phyloP scores from a whole-genome alignment of 441 rosid species.

The Pelargonium australe region DNA sequence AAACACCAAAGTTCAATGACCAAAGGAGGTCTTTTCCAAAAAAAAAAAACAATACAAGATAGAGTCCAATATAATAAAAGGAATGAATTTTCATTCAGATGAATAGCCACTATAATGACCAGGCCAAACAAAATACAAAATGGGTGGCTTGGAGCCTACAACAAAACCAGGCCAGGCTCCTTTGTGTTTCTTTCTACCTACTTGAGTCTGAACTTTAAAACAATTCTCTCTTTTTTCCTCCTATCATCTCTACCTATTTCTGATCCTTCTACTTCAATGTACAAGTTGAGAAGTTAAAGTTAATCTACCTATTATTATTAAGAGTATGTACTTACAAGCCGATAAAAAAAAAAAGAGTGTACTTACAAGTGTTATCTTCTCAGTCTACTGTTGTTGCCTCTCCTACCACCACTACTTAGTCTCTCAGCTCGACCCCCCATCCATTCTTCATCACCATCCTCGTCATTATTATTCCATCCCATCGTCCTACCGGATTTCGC shows the following conservation, averaged over 20 bases:
- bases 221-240: too few relatives aligned
- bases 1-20: too few relatives aligned
- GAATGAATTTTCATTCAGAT: conserved; percentile 6
- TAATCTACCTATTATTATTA: conserved; percentile 34
- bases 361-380: conserved; percentile 39
- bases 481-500: conserved; percentile 26
- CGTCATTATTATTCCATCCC: conserved; percentile 29
- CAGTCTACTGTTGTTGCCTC: conserved; percentile 37
- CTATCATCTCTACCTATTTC: not conserved
- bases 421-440: conserved; percentile 44
- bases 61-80: too few relatives aligned
- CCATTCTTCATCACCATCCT: conserved; percentile 39
- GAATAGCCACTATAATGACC: conserved; percentile 18
- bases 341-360: too few relatives aligned
- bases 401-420: conserved; percentile 31
- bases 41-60: too few relatives aligned
- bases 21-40: too few relatives aligned
- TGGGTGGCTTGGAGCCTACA: conserved; percentile 17
- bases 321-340: conserved; percentile 27
- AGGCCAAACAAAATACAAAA: conserved; percentile 23
- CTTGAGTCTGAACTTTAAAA: not conserved
- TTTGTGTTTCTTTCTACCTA: conserved; percentile 15
- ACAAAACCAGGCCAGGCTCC: conserved; percentile 4
- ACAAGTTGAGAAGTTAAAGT: conserved; percentile 28
- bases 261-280: conserved; percentile 29